These are phyloP conservation scores for Chenopodium album DNA, from an alignment of 148 eudicot species.

Conservation along the genomic window DNA sequence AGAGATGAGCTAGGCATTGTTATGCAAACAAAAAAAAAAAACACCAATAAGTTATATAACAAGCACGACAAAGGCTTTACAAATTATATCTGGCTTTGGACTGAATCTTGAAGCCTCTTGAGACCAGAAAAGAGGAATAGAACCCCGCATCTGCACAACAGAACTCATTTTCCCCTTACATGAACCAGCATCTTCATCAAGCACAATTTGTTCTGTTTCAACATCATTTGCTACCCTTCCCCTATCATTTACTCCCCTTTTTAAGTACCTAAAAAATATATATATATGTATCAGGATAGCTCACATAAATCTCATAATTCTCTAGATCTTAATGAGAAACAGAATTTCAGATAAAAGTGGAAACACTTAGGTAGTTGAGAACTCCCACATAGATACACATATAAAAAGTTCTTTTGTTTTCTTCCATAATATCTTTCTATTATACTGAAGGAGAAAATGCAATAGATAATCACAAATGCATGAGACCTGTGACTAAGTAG, in stretches of 20 bases:
- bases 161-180: slow-evolving; percentile 96
- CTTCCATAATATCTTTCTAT: neutral
- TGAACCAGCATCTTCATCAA: slow-evolving; percentile 97
- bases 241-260: slow-evolving; percentile 96
- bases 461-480: neutral
- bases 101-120: slow-evolving; percentile 98
- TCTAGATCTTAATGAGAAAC: slow-evolving; percentile 4
- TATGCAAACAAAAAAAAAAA: neutral
- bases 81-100: slow-evolving; percentile 95
- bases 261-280: slow-evolving; percentile 60
- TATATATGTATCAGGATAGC: neutral
- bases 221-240: slow-evolving; percentile 99
- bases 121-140: slow-evolving; percentile 99
- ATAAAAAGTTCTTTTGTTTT: neutral
- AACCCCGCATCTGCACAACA: slow-evolving; percentile 99
- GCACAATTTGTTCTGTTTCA: slow-evolving; percentile 94
- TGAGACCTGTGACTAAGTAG: neutral
- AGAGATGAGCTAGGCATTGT: slow-evolving; percentile 12
- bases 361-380: neutral
- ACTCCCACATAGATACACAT: neutral
- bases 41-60: neutral
- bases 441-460: too few relatives aligned
- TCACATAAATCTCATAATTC: neutral
- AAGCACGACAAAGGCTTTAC: slow-evolving; percentile 43
- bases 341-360: neutral